These are phyloP conservation scores for Fusarium sp. DNA, from an alignment of 2,329 filamentous ascomycete species.

Conservation along the genomic window DNA sequence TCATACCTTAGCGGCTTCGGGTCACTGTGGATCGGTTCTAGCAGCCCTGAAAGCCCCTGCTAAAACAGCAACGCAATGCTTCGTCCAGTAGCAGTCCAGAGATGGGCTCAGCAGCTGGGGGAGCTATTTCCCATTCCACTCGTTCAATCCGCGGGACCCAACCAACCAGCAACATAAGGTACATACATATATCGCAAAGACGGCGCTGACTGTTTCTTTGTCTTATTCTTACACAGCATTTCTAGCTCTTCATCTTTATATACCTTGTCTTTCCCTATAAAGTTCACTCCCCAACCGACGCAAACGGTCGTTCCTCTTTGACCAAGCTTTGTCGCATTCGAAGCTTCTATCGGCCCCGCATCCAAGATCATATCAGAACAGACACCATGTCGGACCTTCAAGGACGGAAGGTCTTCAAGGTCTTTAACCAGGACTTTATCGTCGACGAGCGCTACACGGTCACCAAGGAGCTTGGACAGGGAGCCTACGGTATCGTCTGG, in stretches of 20 bases:
- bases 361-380: conserved; percentile 1
- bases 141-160: conserved; percentile 26
- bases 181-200: conserved; percentile 44
- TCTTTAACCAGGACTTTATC: conserved; percentile 99
- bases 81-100: conserved; percentile 16
- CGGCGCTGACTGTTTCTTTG: conserved; percentile 33
- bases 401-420: conserved; percentile 92
- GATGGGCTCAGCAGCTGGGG: conserved; percentile 25
- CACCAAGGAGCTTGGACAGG: conserved; percentile 97
- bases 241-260: not conserved
- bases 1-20: conserved; percentile 35
- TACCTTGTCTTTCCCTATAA: not conserved
- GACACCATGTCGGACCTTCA: conserved; percentile 53
- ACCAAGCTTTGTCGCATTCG: conserved; percentile 12
- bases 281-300: not conserved
- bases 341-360: conserved; percentile 30
- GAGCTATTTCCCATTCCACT: conserved; percentile 27
- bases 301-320: not conserved
- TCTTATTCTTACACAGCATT: conserved; percentile 20
- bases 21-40: conserved; percentile 33
- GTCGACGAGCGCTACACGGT: conserved; percentile 98
- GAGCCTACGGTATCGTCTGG: conserved; percentile 99
- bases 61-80: conserved; percentile 8
- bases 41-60: conserved; percentile 37
- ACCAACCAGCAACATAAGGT: conserved; percentile 36